Evolutionary conservation across 148 eudicot species (phyloP).

Genomic region (Chenopodium formosanum): DNA sequence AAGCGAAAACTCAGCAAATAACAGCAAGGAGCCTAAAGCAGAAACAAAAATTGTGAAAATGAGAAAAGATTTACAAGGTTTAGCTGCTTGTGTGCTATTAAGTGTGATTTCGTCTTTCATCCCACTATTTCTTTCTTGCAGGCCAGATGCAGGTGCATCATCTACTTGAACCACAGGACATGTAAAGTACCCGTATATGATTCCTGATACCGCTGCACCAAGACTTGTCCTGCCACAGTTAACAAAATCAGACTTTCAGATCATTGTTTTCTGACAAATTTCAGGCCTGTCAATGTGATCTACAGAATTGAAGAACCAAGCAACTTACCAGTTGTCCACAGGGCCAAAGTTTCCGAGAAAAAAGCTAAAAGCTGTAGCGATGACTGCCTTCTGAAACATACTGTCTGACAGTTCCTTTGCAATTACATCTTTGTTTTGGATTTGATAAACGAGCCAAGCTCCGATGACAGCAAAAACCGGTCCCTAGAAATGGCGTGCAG

Average conservation of each 20-base stretch:
- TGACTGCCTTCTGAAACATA: conserved; percentile 61
- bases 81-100: conserved; percentile 29
- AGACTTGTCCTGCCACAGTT: conserved; percentile 55
- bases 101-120: conserved; percentile 51
- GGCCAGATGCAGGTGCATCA: conserved; percentile 38
- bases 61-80: conserved; percentile 63
- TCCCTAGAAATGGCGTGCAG: conserved; percentile 40
- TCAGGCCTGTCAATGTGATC: not conserved
- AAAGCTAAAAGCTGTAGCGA: conserved; percentile 58
- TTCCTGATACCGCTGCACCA: conserved; percentile 63
- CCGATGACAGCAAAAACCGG: conserved; percentile 77
- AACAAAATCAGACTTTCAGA: not conserved
- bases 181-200: conserved; percentile 54
- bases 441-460: conserved; percentile 78
- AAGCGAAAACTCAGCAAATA: conserved; percentile 47
- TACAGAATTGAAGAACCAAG: not conserved
- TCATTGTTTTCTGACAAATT: not conserved
- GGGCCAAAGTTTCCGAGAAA: conserved; percentile 62
- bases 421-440: conserved; percentile 54
- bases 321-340: conserved; percentile 68
- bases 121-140: conserved; percentile 23
- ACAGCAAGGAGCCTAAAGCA: conserved; percentile 41
- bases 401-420: conserved; percentile 44
- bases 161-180: conserved; percentile 52
- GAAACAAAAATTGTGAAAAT: conserved; percentile 51